Evolutionary conservation across 805 yeast genomes (phyloP), one percentile per base, ranked within the genome.

Genomic region (Starmerella sp.): DNA sequence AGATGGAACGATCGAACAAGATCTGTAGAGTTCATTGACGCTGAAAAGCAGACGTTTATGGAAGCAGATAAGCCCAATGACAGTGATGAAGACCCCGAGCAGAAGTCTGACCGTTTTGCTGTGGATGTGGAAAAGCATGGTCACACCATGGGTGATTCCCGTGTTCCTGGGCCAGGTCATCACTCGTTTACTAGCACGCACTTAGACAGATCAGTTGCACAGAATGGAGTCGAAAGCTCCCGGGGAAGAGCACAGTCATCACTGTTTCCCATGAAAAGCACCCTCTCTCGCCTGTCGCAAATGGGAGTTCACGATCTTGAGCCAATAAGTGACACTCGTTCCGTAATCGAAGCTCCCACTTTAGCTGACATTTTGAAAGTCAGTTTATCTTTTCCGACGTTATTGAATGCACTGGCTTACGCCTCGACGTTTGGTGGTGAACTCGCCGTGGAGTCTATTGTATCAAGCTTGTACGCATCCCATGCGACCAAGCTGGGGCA

Each of bases 1-100:
- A 61, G 60, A 45, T 70, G 73, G 73, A 55, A 65, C 0, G 56
- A 65, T 46, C 63, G 73, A 54, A 61, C 60, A 29, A 36, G 46
- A 15, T n/a, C 15, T 5, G 45, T 54, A 3, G 50, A 52, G 38
- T 22, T 51, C 10, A 28, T 50, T 8, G 60, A 51, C 6, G 48
- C 17, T 5, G 37, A 52, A 13, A 52, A 43, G 5, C 5, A 47
- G 7, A 30, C 31, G 2, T 1, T 49, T 1, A 22, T 17, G 14
- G 46, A 32, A 14, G n/a, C 28, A 30, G 39, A 14, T 28, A 37
- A 41, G 22, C 22, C 22, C 22, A 22, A 22, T 22, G 22, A 22
- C 22, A 22, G 22, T 22, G 22, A 22, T 22, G 22, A 22, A 10
- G 35, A 32, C 35, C 35, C 35, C 35, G 11, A 32, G 35, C 8